Base-by-base conservation (phyloP, 768 basidiomycete genomes). In the Chiua virens region DNA sequence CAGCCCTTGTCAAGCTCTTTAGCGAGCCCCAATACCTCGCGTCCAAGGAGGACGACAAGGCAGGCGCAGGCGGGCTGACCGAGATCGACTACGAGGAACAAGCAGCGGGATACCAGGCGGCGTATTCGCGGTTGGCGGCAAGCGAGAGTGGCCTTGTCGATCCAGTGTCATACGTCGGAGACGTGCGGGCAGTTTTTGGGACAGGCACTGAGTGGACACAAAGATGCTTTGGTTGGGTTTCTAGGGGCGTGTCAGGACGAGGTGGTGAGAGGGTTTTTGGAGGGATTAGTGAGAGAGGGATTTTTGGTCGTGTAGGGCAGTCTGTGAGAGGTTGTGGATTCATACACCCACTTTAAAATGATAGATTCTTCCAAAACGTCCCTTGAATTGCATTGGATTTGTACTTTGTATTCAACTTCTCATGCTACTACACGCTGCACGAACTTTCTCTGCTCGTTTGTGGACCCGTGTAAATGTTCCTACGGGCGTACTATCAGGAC, bases 21-120 rank as follows among this genome's bases (percentile, higher is more conserved):
- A 79, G 75, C 47, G 85, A 92, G 45, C 87, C 89, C 0, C 86
- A 91, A 57, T 80, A 87, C 54, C 78, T 92, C 63, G 57, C 75
- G 14, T 34, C 32, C 23, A 53, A 69, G 5, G 74, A 83, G n/a
- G 81, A 84, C 42, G 66, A 76, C 8, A 72, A 81, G 40, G 73
- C 75, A 0, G 82, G 28, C 17, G 28, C 49, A 21, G 37, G 28
- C 15, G 47, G 81, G 0, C 63, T 91, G 32, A 89, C 89, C 1
- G 82, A 81, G 46, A 83, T 97, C 41, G 96, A 98, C 65, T 85
- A 84, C 54, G 96, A 98, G 63, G 95, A 98, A 64, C 88, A 90
- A 64, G 79, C 80, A 2, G 87, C 87, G 7, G 91, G 93, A 1
- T 98, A 98, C 70, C 97, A 98, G 63, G 91, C 92, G 0, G 89